Base-by-base conservation (phyloP, 352 stramenopile species). In the Globisporangium lucens region DNA sequence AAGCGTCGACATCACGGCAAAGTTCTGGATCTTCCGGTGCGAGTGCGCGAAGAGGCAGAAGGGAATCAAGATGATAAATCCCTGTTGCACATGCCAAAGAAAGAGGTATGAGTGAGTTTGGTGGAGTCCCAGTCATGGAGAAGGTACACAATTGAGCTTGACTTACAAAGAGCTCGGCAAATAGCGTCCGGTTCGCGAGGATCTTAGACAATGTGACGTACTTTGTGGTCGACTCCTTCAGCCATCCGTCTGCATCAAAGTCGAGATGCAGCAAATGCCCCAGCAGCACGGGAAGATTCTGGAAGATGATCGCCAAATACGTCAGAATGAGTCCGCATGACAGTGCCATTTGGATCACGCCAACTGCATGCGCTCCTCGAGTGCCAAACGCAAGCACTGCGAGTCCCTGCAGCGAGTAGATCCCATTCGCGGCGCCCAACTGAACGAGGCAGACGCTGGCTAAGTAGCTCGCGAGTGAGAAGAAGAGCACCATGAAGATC, bases 341-440 rank as follows among this genome's bases (percentile, higher is more conserved):
- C 15, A 74, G 60, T 0, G 55, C 69, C 20, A 88, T 51, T 49
- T 88, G 80, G 1, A 77, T 70, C 5, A 72, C 17, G 12, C 52
- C 69, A 20, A 81, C 76, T 5, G 63, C 43, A 47, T 77, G 70
- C 27, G 70, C 72, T 20, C 76, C 77, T 41, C 70, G 51, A 1
- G 22, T 35, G 1, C 77, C 80, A 51, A 86, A 84, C 30, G 77
- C 77, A 56, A 85, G 68, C 46, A 75, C 75, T 1, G 72, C 80
- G 30, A 88, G 65, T 41, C 80, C 77, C 52, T 84, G 80, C 15
- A 88, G 63, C 29, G 80, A 88, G 69, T 88, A 88, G 46, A 83
- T 74, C 20, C 80, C 80, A 29, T 86, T 70, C 2, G 73, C 72
- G 7, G 86, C 77, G 1, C 80, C 74, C 27, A 88, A 51, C 38